These are phyloP conservation scores for Bretschneidera sinensis DNA, from an alignment of 345 rosid species.

Conservation along the genomic window DNA sequence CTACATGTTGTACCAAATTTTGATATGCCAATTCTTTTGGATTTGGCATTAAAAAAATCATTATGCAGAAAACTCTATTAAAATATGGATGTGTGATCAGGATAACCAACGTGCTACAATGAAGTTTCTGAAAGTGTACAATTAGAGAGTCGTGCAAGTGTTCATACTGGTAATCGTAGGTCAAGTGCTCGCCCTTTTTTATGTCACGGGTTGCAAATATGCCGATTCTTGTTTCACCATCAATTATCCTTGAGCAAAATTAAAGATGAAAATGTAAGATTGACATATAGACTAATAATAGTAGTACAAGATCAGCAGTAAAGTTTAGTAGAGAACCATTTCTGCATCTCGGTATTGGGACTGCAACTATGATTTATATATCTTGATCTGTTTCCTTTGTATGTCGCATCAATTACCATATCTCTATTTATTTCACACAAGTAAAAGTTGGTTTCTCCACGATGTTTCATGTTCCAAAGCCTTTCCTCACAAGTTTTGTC, in stretches of 20 bases:
- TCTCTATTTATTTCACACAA: conserved; percentile 86
- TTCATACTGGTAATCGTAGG: conserved; percentile 92
- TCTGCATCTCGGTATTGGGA: conserved; percentile 97
- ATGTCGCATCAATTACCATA: conserved; percentile 95
- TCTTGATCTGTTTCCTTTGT: conserved; percentile 96
- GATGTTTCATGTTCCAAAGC: conserved; percentile 82
- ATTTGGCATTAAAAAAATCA: conserved; percentile 6
- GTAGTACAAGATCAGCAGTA: conserved; percentile 8
- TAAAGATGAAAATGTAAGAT: conserved; percentile 15
- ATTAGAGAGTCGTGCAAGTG: conserved; percentile 18
- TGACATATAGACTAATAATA: conserved; percentile 8
- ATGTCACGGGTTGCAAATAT: conserved; percentile 80
- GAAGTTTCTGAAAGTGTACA: not conserved
- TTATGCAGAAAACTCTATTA: not conserved
- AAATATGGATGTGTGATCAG: not conserved
- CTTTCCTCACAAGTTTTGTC: conserved; percentile 93
- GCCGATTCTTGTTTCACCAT: conserved; percentile 94
- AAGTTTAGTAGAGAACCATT: conserved; percentile 57
- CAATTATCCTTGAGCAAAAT: conserved; percentile 64
- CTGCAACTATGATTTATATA: conserved; percentile 91
- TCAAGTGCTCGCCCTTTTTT: conserved; percentile 79
- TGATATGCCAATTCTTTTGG: not conserved
- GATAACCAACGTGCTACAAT: not conserved
- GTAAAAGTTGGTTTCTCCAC: conserved; percentile 86
- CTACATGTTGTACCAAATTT: not conserved